These are phyloP conservation scores for Oryza nivara DNA, from an alignment of 176 grass and related monocot species.

Conservation along the genomic window DNA sequence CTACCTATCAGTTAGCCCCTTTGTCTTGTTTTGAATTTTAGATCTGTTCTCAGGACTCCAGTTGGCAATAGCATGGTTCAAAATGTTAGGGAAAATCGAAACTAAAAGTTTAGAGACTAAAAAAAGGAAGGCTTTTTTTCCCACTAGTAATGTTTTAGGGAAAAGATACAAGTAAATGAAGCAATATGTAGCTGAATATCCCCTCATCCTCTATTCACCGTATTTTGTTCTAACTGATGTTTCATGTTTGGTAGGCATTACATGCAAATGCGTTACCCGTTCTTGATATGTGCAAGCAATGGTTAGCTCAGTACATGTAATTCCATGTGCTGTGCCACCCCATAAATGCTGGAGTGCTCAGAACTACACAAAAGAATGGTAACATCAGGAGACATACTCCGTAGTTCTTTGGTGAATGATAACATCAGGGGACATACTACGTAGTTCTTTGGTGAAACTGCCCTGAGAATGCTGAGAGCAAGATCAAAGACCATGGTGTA, in stretches of 20 bases:
- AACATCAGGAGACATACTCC: background rate
- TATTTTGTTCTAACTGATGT: conserved; percentile 36
- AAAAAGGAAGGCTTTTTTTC: background rate
- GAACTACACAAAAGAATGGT: background rate
- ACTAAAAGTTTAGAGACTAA: background rate
- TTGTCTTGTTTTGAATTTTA: background rate
- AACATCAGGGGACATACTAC: background rate
- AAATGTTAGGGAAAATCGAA: conserved; percentile 2
- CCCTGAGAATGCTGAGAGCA: background rate
- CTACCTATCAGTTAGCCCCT: conserved; percentile 2
- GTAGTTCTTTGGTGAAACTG: background rate
- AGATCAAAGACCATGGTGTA: conserved; percentile 7
- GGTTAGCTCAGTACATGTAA: conserved; percentile 94
- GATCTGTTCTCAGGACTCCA: conserved; percentile 8
- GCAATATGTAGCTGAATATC: conserved; percentile 2
- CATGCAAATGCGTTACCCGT: conserved; percentile 77
- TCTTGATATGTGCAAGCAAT: conserved; percentile 92
- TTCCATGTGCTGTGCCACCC: background rate
- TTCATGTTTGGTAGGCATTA: conserved; percentile 59
- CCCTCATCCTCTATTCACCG: background rate
- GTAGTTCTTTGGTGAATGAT: background rate
- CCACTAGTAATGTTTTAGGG: background rate
- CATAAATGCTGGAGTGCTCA: conserved; percentile 7
- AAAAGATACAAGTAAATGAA: background rate
- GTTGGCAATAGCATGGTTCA: background rate